Evolutionary conservation across 2,329 filamentous ascomycete species (phyloP).

Genomic region (Grosmannia penicillata): DNA sequence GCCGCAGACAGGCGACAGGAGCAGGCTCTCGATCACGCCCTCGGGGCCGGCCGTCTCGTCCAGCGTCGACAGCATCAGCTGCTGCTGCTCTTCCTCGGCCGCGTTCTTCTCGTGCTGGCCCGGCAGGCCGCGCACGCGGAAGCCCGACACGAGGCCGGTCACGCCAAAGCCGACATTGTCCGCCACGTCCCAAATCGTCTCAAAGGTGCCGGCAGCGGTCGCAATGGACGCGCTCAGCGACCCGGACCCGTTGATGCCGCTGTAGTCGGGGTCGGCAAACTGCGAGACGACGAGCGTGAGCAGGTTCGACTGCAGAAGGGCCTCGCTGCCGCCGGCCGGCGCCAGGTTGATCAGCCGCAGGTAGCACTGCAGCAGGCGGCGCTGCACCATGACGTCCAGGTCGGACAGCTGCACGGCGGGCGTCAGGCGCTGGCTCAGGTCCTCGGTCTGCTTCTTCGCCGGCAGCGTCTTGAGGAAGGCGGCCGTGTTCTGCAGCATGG

Average conservation of each 20-base stretch:
- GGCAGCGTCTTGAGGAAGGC: constrained; percentile 79
- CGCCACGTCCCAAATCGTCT: constrained; percentile 85
- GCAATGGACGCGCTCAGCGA: constrained; percentile 85
- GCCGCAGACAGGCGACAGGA: constrained; percentile 60
- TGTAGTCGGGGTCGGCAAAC: constrained; percentile 86
- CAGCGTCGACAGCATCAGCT: constrained; percentile 17
- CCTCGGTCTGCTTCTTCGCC: constrained; percentile 69
- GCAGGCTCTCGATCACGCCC: constrained; percentile 44
- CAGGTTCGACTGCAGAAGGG: constrained; percentile 79
- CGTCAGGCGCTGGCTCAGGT: constrained; percentile 68
- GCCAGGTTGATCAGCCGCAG: constrained; percentile 81
- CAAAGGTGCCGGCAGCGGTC: constrained; percentile 76
- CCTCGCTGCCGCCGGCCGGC: constrained; percentile 70
- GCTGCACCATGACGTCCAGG: constrained; percentile 81
- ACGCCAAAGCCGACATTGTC: constrained; percentile 94
- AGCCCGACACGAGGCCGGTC: constrained; percentile 68
- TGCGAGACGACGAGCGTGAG: constrained; percentile 78
- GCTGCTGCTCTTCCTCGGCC: constrained; percentile 13
- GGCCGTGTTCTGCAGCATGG: constrained; percentile 90
- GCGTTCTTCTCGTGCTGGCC: constrained; percentile 46
- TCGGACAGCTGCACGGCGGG: constrained; percentile 81
- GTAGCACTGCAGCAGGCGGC: constrained; percentile 89
- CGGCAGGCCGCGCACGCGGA: constrained; percentile 54
- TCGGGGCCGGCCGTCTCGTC: constrained; percentile 46
- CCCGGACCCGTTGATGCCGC: constrained; percentile 45